A percentile compares a stretch with the other conserved stretches of the same genome.
phyloP scores from a whole-genome alignment of 31 red algal genomes.

The Asparagopsis taxiformis region DNA sequence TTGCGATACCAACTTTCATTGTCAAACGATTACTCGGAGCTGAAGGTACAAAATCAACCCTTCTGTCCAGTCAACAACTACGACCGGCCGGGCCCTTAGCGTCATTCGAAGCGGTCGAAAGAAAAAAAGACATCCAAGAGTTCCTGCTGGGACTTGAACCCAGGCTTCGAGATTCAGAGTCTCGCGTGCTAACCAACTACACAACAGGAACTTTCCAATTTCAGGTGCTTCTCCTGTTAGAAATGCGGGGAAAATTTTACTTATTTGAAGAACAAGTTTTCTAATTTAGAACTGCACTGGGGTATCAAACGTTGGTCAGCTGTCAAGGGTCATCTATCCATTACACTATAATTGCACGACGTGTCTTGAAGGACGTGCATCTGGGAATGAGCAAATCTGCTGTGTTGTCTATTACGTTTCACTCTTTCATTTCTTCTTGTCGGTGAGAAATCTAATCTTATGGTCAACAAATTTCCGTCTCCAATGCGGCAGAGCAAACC shows the following conservation, averaged over 20 bases:
- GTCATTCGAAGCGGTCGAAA: not conserved
- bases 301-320: too few relatives aligned
- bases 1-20: not conserved
- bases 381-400: too few relatives aligned
- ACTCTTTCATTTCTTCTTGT: not conserved
- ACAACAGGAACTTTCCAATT: conserved; percentile 64
- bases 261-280: too few relatives aligned
- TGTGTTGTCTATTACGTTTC: not conserved
- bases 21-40: not conserved
- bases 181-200: conserved; percentile 95
- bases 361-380: too few relatives aligned
- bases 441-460: conserved; percentile 18
- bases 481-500: conserved; percentile 43
- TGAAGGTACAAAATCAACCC: not conserved
- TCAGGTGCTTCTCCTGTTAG: too few relatives aligned
- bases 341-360: too few relatives aligned
- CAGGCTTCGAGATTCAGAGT: conserved; percentile 94
- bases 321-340: too few relatives aligned
- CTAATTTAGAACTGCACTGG: too few relatives aligned
- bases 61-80: too few relatives aligned
- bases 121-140: conserved; percentile 4
- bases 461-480: conserved; percentile 36
- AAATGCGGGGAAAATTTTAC: too few relatives aligned
- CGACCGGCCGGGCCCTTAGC: too few relatives aligned
- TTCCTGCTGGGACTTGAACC: conserved; percentile 90